Evolutionary conservation across 2,329 filamentous ascomycete genomes (phyloP), one percentile per base, ranked within the genome.

Genomic region (Sphaerulina musiva): DNA sequence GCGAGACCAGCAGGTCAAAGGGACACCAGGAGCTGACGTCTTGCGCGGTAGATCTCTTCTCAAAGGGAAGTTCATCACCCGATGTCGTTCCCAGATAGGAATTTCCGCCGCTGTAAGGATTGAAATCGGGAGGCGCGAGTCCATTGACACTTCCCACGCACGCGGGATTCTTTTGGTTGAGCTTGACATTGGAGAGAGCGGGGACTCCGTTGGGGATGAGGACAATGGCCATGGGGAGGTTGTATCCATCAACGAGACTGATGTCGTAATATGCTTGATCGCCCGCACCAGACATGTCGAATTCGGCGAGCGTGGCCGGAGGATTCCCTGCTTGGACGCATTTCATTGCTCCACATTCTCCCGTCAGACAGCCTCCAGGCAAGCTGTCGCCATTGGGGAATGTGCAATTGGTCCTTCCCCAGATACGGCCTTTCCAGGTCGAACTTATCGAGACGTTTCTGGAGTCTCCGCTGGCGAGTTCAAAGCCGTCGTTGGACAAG

Each of bases 171-270:
- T 84, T 87, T 20, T 89, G 76, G 64, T 89, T 90, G 7, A 86
- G 85, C 10, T 87, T 85, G 55, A 91, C 84, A 51, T 75, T 72
- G 48, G 75, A 71, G 7, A 86, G 78, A 1, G 76, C 78, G 6
- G 79, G 77, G 62, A 87, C 84, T 51, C 79, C 76, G 20, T 83
- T 79, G 9, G 72, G 67, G 43, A 74, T 66, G 23, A 76, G 64
- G 20, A 77, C 69, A 38, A 80, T 80, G 31, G 81, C 84, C 58
- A 91, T 68, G 1, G 86, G 86, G 1, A 92, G 72, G 66, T 92
- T 92, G 77, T 92, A 92, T 46, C 88, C 88, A 66, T 93, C 88
- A 20, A 93, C 88, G 2, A 92, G 77, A 40, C 86, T 90, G 59
- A 93, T 87, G 69, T 93, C 88, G 72, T 91, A 92, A 69, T 89